A percentile compares a stretch with the other conserved stretches of the same genome.
Evolutionary conservation across 192 early-diverging fungal genomes (phyloP).

Genomic region (Gorgonomyces haynaldii): DNA sequence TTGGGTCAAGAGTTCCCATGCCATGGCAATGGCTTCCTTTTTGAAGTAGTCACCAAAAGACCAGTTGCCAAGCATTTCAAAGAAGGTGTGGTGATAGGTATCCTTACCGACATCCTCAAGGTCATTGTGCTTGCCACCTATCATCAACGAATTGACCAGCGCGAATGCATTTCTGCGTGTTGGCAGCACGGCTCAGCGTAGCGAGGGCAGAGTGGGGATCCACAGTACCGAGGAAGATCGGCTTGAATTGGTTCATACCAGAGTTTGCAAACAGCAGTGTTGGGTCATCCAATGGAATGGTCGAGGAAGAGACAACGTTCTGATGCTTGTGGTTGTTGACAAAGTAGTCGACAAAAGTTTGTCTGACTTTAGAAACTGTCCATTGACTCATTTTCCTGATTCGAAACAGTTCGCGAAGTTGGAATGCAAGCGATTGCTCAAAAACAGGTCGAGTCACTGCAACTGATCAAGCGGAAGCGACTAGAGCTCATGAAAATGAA

Average conservation of each 20-base stretch:
- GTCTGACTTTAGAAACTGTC: constrained; percentile 69
- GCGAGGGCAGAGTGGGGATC: constrained; percentile 88
- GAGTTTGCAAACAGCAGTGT: constrained; percentile 93
- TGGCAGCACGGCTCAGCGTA: constrained; percentile 81
- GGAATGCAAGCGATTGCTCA: too few relatives aligned
- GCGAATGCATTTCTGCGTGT: constrained; percentile 98
- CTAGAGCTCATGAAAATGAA: too few relatives aligned
- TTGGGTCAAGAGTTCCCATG: constrained; percentile 85
- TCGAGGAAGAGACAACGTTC: constrained; percentile 77
- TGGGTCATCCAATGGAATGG: constrained; percentile 91
- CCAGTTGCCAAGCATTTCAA: constrained; percentile 99
- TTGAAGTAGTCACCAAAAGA: constrained; percentile 99
- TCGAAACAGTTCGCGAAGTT: background rate
- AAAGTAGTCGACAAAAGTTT: constrained; percentile 84
- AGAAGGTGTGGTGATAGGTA: constrained; percentile 98
- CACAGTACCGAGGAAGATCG: constrained; percentile 89
- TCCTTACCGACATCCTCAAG: constrained; percentile 97
- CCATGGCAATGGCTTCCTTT: constrained; percentile 80
- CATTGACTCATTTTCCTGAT: constrained; percentile 30
- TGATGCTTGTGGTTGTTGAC: constrained; percentile 53
- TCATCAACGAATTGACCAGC: constrained; percentile 53
- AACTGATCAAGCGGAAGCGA: too few relatives aligned
- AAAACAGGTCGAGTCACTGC: too few relatives aligned
- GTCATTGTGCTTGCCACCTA: constrained; percentile 98
- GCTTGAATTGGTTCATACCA: constrained; percentile 97